Evolutionary conservation across 176 grass and related monocot species (phyloP).

Genomic region (Oryza coarctata): DNA sequence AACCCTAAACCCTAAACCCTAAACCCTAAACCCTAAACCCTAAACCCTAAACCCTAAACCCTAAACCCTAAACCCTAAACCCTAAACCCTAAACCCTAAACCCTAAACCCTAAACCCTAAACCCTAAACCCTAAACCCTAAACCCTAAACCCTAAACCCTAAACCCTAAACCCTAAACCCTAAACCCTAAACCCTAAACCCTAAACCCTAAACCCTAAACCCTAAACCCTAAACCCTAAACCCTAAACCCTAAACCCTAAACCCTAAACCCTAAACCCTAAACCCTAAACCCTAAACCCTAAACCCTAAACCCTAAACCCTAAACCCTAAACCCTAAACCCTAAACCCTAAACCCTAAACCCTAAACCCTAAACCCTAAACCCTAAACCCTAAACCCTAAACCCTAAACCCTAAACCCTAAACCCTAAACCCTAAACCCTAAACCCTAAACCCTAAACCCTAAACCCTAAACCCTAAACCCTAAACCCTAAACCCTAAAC

Average conservation of each 20-base stretch:
- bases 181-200: constrained; percentile 26
- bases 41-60: constrained; percentile 6
- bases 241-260: constrained; percentile 28
- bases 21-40: background rate
- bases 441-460: constrained; percentile 13
- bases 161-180: constrained; percentile 20
- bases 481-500: constrained; percentile 29
- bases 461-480: constrained; percentile 13
- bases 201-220: constrained; percentile 22
- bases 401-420: background rate
- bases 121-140: too few relatives aligned
- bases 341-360: constrained; percentile 1
- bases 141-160: constrained; percentile 11
- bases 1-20: background rate
- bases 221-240: constrained; percentile 23
- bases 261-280: constrained; percentile 5
- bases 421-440: constrained; percentile 4
- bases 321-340: constrained; percentile 1
- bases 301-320: constrained; percentile 1
- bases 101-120: background rate
- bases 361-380: constrained; percentile 2
- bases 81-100: constrained; percentile 4
- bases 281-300: constrained; percentile 15
- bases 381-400: background rate
- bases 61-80: background rate